Conservation (phyloP, 1,139 yeast genomes). For the Arxiozyma bovina region DNA sequence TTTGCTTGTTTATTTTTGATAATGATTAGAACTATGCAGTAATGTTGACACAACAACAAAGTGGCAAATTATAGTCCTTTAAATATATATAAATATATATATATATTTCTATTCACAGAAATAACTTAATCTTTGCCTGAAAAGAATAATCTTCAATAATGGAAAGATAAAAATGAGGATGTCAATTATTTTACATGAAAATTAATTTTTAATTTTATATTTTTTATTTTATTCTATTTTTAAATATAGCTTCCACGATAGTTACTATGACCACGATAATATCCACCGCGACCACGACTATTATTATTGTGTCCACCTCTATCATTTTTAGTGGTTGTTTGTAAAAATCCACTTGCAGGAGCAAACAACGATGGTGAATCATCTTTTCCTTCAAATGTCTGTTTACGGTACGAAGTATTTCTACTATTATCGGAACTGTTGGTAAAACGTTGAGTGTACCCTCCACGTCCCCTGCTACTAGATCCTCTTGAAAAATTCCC, state of each 20-base stretch:
- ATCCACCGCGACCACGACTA: conserved; percentile 12
- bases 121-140: neutral
- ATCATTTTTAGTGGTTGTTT: conserved; percentile 7
- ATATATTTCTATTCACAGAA: neutral
- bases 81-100: too few relatives aligned
- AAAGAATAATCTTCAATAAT: too few relatives aligned
- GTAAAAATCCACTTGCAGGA: conserved; percentile 26
- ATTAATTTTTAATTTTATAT: too few relatives aligned
- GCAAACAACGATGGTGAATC: conserved; percentile 18
- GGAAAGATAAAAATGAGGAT: neutral
- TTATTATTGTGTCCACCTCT: conserved; percentile 12
- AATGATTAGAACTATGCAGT: neutral
- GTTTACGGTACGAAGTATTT: conserved; percentile 5
- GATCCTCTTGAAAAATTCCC: conserved; percentile 7
- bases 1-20: too few relatives aligned
- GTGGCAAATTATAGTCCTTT: neutral
- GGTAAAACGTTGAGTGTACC: conserved; percentile 1
- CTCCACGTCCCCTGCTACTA: conserved; percentile 9
- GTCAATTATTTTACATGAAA: neutral
- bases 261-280: conserved; percentile 17
- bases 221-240: neutral
- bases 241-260: conserved; percentile 7
- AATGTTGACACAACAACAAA: neutral
- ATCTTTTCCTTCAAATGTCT: conserved; percentile 6
- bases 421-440: conserved; percentile 7